Evolutionary conservation across 2,329 filamentous ascomycete genomes (phyloP), one percentile per base, ranked within the genome.

Genomic region (Cladophialophora psammophila): DNA sequence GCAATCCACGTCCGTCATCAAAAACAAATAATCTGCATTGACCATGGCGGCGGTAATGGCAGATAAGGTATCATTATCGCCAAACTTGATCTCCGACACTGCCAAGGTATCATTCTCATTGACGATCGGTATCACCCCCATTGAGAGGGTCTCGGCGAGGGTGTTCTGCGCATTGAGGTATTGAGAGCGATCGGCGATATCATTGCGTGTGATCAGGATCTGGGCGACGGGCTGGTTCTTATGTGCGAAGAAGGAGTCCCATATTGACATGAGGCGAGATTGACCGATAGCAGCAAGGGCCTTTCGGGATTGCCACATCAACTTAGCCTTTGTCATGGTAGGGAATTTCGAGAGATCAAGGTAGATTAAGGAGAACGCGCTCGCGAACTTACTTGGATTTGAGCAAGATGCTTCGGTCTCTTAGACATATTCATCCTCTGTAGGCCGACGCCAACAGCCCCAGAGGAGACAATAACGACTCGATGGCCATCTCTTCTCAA

Each of bases 1-100:
- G 76, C 94, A 97, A 77, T 99, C 95, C 56, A 99, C 95, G 76
- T 99, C 95, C 0, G 95, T 99, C 95, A 99, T 98, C 70, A 99
- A 86, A 80, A 99, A 99, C 9, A 99, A 85, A 74, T 97, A 92
- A 76, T 99, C 94, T 59, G 95, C 95, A 75, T 97, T 93, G 20
- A 98, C 92, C 93, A 98, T 98, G 72, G 91, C 95, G 0, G 95
- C 93, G 0, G 95, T 97, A 73, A 99, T 97, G 65, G 95, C 95
- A 12, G 93, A 97, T 55, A 99, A 84, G 1, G 95, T 99, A 79
- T 99, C 95, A 75, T 99, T 99, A 83, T 99, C 95, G 72, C 95
- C 95, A 76, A 99, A 99, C 83, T 98, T 98, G 82, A 99, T 99
- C 85, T 99, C 95, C 53, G 94, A 92, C 71, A 99, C 95, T 31